These are phyloP conservation scores for Nyctanthes arbortristis DNA, from an alignment of 257 asterid genomes.

Conservation along the genomic window DNA sequence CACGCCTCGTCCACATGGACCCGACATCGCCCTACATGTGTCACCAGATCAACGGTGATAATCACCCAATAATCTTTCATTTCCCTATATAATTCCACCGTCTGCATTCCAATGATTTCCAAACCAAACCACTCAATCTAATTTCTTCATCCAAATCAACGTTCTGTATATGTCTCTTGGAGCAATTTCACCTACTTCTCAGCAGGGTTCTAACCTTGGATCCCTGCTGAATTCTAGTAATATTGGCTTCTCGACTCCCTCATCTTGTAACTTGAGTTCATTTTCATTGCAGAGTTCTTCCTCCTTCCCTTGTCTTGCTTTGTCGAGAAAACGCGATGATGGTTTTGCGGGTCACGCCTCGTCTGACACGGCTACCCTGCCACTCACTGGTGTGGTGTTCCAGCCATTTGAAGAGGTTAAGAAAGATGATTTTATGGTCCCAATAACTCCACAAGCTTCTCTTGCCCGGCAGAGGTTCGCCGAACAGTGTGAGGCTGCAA, in stretches of 20 bases:
- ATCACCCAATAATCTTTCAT: neutral
- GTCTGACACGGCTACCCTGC: constrained; percentile 23
- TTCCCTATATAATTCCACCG: constrained; percentile 18
- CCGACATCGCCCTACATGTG: neutral
- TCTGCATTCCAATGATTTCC: constrained; percentile 2
- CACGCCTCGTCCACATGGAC: constrained; percentile 36
- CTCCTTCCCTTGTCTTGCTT: constrained; percentile 26
- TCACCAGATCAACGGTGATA: neutral
- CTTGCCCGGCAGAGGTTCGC: constrained; percentile 72
- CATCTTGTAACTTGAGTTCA: constrained; percentile 18
- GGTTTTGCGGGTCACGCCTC: constrained; percentile 32
- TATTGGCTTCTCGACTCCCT: constrained; percentile 8
- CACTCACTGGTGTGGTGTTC: constrained; percentile 67
- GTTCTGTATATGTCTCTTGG: constrained; percentile 35
- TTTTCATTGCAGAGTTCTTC: constrained; percentile 5
- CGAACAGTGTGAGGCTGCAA: constrained; percentile 60
- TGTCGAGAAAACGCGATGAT: constrained; percentile 34
- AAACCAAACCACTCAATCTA: neutral
- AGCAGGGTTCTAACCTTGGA: constrained; percentile 19
- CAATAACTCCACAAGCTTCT: constrained; percentile 47
- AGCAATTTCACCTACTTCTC: constrained; percentile 49
- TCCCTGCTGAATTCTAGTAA: constrained; percentile 20
- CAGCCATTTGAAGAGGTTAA: constrained; percentile 89
- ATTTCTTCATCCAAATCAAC: neutral
- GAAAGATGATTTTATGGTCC: constrained; percentile 58